Conservation (phyloP, 192 early-diverging fungal genomes). For the Coemansia sp. region DNA sequence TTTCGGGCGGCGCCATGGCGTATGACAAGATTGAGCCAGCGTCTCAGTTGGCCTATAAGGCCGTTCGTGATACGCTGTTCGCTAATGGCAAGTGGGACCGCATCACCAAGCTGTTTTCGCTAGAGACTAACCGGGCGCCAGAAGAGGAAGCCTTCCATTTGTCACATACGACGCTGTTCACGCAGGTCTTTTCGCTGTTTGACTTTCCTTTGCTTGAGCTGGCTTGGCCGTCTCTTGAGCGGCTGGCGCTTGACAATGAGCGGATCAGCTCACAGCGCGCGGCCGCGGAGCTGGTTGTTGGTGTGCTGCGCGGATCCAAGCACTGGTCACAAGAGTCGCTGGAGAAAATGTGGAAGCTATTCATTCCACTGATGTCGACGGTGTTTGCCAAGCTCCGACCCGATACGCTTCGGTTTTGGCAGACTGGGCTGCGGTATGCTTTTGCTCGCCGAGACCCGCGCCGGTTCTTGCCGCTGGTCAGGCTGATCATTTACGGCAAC, state of each 20-base stretch:
- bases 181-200: constrained; percentile 66
- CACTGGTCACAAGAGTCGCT: constrained; percentile 64
- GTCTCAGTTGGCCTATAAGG: constrained; percentile 55
- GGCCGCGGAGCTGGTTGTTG: constrained; percentile 72
- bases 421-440: constrained; percentile 59
- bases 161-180: constrained; percentile 59
- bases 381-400: constrained; percentile 64
- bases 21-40: constrained; percentile 57
- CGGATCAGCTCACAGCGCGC: constrained; percentile 79
- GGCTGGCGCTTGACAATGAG: constrained; percentile 51
- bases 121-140: constrained; percentile 60
- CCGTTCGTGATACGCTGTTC: constrained; percentile 53
- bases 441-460: constrained; percentile 72
- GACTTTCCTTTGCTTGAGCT: constrained; percentile 57
- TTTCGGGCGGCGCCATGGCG: constrained; percentile 19
- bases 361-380: constrained; percentile 59
- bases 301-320: constrained; percentile 81
- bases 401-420: constrained; percentile 77
- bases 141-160: constrained; percentile 64
- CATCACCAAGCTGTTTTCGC: constrained; percentile 59
- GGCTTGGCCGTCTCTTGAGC: constrained; percentile 56
- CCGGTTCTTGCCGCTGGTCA: constrained; percentile 69
- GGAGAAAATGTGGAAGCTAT: constrained; percentile 63
- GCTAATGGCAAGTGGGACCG: constrained; percentile 65
- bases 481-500: constrained; percentile 57